Base-by-base conservation (phyloP, 176 grass and related monocot genomes). In the Carex cristatella region DNA sequence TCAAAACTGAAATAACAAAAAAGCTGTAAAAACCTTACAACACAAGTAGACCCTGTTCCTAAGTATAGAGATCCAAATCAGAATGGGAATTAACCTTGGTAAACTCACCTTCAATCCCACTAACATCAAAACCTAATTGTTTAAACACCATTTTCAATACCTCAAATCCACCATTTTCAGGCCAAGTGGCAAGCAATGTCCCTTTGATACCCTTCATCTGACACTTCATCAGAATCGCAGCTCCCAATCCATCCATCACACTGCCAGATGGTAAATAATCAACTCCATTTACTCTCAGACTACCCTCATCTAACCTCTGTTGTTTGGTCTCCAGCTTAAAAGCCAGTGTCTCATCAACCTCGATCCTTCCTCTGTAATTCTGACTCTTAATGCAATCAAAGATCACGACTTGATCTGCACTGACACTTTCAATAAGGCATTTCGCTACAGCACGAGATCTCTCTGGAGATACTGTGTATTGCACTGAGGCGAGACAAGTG, bases 261-360 rank as follows among this genome's bases (percentile, higher is more conserved):
- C 91, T 95, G 11, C 93, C 95, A 0, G 93, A 90, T 79, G 95
- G 95, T 59, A 83, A 86, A 85, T 88, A 67, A 85, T 85, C 85
- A 9, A 98, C 69, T 19, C 15, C 95, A 13, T 18, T 83, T 35
- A 92, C 83, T 38, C 71, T 86, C 57, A 72, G 68, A 27, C 86
- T 83, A 10, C 86, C 93, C 5, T 69, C 80, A 13, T 0, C 68
- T 44, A 55, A 67, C 88, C 90, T 87, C 67, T 90, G 87, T 51
- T 83, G 69, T 18, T 84, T 87, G n/a, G 91, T 98, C 91, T 98
- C 95, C 86, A 98, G 86, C 91, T 98, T 98, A 84, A 90, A 92
- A 59, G 80, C 89, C 46, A 98, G 87, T 10, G 83, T 72, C 80
- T 91, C 91, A 71, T 94, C 95, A 31, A 89, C 91, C 7, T 89